Evolutionary conservation across 2,329 filamentous ascomycete genomes (phyloP), one percentile per base, ranked within the genome.

Genomic region (Cercospora janseana): DNA sequence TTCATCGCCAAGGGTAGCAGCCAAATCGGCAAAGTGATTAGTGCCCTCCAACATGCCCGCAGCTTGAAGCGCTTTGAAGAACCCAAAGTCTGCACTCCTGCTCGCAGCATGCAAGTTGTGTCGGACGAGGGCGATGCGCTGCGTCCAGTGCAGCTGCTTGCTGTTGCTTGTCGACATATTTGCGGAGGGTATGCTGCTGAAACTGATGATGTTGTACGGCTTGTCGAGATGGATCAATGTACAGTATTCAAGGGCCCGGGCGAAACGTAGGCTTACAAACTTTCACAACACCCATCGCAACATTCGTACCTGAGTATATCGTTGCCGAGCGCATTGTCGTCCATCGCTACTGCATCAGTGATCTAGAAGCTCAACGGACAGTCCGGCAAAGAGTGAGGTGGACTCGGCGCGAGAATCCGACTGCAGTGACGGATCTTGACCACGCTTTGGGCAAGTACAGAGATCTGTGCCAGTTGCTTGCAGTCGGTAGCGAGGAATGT

Each of bases 1-100:
- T 35, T 73, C 70, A 49, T 72, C 67, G 6, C 70, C 70, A 9
- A 75, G 64, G 4, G 64, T 60, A 1, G 66, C 63, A 13, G 67
- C 64, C 34, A 75, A 62, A 20, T 69, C 65, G n/a, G 71, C 71
- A 4, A 73, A 69, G 60, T 75, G 70, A 53, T 74, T 73, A 6
- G 67, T 73, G 20, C 72, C 71, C 47, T 74, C 70, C 42, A 73
- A 63, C 41, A 75, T 63, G 12, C 67, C 66, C 26, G 70, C 65
- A 12, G 70, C 72, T 60, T 75, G 73, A 16, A 75, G 67, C 1
- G 67, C 67, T 51, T 73, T 75, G 68, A 75, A 75, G 63, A 75
- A 75, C 40, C 66, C 70, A 52, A 72, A 75, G 58, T 74, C 71
- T 37, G 69, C 69, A 32, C 70, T 75, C 16, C 69, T 64, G 51